Evolutionary conservation across 306 rosid species (phyloP), one percentile per base, ranked within the genome.

Genomic region (Vicia villosa): DNA sequence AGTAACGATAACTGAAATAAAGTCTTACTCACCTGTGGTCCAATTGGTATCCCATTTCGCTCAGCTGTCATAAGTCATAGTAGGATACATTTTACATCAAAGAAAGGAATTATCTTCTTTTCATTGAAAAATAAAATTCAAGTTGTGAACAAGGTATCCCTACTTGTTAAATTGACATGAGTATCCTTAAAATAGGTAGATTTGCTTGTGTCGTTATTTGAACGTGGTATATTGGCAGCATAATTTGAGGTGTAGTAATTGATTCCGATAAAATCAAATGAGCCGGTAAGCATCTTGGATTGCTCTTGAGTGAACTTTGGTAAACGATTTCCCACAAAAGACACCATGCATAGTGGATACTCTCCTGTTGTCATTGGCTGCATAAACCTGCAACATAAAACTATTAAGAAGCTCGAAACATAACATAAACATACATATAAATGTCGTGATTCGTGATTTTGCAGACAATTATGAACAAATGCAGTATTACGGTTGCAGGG

Each of bases 181-280:
- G 79, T 1, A 34, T 83, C 96, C 1, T 84, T 80, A 8, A 5
- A 0, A 72, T 84, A 60, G 60, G 5, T 15, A 30, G 66, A 22
- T 2, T 51, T 19, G 61, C 28, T 30, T n/a, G 58, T 41, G 71
- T 26, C 68, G 16, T 60, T 73, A 51, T 46, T 42, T 66, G 60
- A 15, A 6, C 22, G 43, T 28, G 51, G 7, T 41, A 41, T 8
- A 60, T 67, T 24, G 28, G 82, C 64, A 43, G 84, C 86, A n/a
- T 82, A 91, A 9, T 68, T 72, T 10, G 87, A 0, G 6, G 91
- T 83, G 77, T 91, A 88, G 51, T 91, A 88, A 73, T 88, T 91
- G 5, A 91, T 47, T 60, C 97, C 93, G 52, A 91, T 32, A 66
- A 88, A 88, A 72, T 89, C 96, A 16, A 79, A 83, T 17, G 96